Conservation (phyloP, 2,329 filamentous ascomycete genomes). For the Stemphylium vesicarium region DNA sequence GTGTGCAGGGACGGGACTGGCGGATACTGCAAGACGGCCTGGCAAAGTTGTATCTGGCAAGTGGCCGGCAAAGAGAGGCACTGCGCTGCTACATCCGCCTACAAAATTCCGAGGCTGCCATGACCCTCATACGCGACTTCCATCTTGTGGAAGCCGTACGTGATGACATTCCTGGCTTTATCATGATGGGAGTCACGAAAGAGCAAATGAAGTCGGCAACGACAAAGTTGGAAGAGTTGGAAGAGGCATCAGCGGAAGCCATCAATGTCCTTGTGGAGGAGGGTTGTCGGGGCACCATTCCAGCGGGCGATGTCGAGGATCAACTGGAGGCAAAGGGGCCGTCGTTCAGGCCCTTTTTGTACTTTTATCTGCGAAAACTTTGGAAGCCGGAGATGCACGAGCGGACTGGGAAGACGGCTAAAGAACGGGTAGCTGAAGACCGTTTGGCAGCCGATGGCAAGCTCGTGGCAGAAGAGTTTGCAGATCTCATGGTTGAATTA, state of each 20-base stretch:
- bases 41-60: conserved; percentile 82
- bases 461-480: conserved; percentile 81
- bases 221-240: conserved; percentile 73
- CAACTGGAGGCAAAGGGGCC: conserved; percentile 67
- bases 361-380: conserved; percentile 86
- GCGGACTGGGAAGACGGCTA: conserved; percentile 42
- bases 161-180: conserved; percentile 88
- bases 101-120: conserved; percentile 88
- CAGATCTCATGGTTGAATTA: conserved; percentile 82
- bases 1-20: conserved; percentile 80
- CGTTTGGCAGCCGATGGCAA: conserved; percentile 63
- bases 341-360: conserved; percentile 74
- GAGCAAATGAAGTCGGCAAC: conserved; percentile 70
- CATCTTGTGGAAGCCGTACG: conserved; percentile 88
- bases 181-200: conserved; percentile 81
- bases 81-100: conserved; percentile 87
- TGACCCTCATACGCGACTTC: conserved; percentile 83
- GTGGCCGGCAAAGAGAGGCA: conserved; percentile 81
- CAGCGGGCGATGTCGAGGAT: conserved; percentile 75
- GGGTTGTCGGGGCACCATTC: conserved; percentile 85
- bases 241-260: conserved; percentile 80
- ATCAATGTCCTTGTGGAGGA: conserved; percentile 88
- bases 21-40: conserved; percentile 85
- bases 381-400: conserved; percentile 77
- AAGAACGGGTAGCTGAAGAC: conserved; percentile 48